Conservation (phyloP, 768 basidiomycete genomes). For the Phlebiopsis gigantea region DNA sequence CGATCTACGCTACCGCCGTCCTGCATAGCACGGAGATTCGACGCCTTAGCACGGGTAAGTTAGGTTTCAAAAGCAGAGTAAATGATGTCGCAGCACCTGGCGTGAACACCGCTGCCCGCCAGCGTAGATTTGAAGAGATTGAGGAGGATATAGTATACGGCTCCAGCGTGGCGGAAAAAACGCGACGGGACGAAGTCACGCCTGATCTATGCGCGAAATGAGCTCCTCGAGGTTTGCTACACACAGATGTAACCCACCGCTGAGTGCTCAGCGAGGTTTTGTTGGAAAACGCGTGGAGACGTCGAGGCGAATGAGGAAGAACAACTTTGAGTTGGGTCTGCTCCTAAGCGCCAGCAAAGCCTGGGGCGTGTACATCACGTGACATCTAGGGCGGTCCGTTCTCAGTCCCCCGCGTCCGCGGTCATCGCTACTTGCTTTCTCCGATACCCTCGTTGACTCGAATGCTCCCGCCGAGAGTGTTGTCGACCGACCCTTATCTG, state of each 20-base stretch:
- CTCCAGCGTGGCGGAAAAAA: not conserved
- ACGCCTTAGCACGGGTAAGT: slow-evolving; percentile 4
- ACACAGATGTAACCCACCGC: not conserved
- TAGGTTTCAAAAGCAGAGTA: not conserved
- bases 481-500: not conserved
- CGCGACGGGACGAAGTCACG: not conserved
- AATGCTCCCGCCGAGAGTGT: too few species aligned
- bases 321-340: not conserved
- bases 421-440: not conserved
- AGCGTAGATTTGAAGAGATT: not conserved
- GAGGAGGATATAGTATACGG: not conserved
- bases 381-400: not conserved
- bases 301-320: slow-evolving; percentile 1
- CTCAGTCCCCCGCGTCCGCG: not conserved
- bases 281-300: not conserved
- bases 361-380: not conserved
- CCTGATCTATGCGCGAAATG: not conserved
- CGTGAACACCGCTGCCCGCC: not conserved
- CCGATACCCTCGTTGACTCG: not conserved
- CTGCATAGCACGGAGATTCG: slow-evolving; percentile 11
- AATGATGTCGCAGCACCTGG: not conserved
- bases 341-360: not conserved
- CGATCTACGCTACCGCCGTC: slow-evolving; percentile 9
- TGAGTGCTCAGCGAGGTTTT: not conserved
- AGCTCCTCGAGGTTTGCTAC: not conserved